A percentile compares a stretch with the other conserved stretches of the same genome.
These are phyloP conservation scores for Termitomyces bulborhizus DNA, from an alignment of 768 basidiomycete genomes.

Conservation along the genomic window DNA sequence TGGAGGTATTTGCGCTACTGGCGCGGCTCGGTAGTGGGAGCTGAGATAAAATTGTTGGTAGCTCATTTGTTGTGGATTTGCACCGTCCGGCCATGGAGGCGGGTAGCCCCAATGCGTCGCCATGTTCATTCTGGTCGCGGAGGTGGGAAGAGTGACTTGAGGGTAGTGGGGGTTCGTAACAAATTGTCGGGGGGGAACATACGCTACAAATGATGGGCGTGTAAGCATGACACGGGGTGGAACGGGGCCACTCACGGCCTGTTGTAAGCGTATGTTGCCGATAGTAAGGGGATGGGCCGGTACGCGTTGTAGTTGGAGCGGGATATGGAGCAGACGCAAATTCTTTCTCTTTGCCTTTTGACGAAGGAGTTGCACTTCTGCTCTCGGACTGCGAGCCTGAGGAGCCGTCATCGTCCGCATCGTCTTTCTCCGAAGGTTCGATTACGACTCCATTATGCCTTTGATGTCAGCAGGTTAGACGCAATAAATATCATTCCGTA, in stretches of 20 bases:
- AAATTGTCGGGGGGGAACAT: conserved; percentile 33
- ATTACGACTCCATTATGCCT: conserved; percentile 68
- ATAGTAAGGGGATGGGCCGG: conserved; percentile 55
- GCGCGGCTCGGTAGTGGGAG: conserved; percentile 35
- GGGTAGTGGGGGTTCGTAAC: conserved; percentile 38
- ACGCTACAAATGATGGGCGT: conserved; percentile 21
- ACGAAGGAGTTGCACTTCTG: conserved; percentile 41
- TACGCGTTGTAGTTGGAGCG: conserved; percentile 22
- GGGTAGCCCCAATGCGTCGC: conserved; percentile 34
- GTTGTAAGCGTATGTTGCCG: conserved; percentile 53
- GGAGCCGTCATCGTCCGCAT: conserved; percentile 27
- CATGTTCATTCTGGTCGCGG: conserved; percentile 40
- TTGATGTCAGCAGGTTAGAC: conserved; percentile 1
- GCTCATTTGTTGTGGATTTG: conserved; percentile 25
- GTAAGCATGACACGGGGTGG: background rate
- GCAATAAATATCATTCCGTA: background rate
- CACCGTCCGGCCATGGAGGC: conserved; percentile 31
- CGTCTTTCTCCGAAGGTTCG: conserved; percentile 34
- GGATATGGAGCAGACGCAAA: conserved; percentile 18
- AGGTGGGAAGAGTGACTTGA: conserved; percentile 45
- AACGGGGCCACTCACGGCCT: conserved; percentile 24
- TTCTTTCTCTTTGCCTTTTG: conserved; percentile 34
- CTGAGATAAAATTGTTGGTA: conserved; percentile 32
- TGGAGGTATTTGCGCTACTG: conserved; percentile 15
- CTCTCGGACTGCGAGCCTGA: conserved; percentile 42